Evolutionary conservation across 305 asterid species (phyloP), one percentile per base, ranked within the genome.

Genomic region (Lippia alba): DNA sequence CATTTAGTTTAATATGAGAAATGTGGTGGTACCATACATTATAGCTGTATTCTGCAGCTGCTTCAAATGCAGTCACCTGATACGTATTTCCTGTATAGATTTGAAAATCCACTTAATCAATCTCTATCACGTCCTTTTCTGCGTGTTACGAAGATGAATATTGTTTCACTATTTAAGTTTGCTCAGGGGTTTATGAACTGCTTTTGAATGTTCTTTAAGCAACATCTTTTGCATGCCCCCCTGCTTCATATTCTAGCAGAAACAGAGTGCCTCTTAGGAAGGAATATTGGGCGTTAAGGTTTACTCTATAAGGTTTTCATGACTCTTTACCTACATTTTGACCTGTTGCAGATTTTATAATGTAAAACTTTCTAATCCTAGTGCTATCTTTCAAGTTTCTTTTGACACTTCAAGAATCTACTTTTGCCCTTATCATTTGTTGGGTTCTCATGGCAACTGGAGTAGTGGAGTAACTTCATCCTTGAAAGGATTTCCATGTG

Each of bases 1-100:
- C 24, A 8, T 51, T 8, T 66, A 32, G 60, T 30, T 72, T 33
- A 17, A 44, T 14, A 64, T 46, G 59, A 54, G 65, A 64, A 63
- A 62, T 16, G 41, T 24, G 33, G 40, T 24, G 49, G 57, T 40
- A 61, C 51, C 32, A 7, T 51, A 62, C 16, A 6, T 8, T 11
- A 24, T 24, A 24, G 16, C 54, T 51, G 53, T 7, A n/a, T 48
- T 54, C 32, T 61, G 46, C 40, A 18, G 60, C 36, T 55, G 36
- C 60, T 15, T 55, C 39, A 51, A 53, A 50, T 41, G 45, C 30
- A 24, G 30, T 24, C 30, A 24, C 30, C 30, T 24, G 30, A 24
- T 3, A 24, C 30, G 30, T 24, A 24, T 24, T 24, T 24, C 30
- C 30, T 24, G 30, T 24, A 24, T 24, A 24, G 30, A 24, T 1